These are phyloP conservation scores for Spongiforma sp. DNA, from an alignment of 1,284 basidiomycete species.

Conservation along the genomic window DNA sequence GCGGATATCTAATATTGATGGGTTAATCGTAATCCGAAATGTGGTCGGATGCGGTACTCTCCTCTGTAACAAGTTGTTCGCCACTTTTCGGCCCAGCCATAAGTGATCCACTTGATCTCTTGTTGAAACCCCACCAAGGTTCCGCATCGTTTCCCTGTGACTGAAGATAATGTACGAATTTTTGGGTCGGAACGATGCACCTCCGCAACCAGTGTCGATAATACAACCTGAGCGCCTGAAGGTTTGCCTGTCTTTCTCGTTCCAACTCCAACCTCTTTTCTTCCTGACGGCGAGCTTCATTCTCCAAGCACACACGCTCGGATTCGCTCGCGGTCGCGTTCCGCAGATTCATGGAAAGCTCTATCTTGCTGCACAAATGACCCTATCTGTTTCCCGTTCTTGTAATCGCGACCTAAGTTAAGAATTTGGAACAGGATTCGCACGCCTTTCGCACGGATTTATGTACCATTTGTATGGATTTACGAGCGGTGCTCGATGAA, in stretches of 20 bases:
- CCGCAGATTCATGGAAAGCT: constrained; percentile 71
- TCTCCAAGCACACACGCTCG: constrained; percentile 40
- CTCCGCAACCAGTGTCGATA: constrained; percentile 59
- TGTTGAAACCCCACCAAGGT: constrained; percentile 74
- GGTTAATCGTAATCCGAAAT: constrained; percentile 51
- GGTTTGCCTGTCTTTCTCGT: constrained; percentile 35
- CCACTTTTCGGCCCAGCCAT: constrained; percentile 60
- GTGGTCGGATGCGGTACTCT: constrained; percentile 11
- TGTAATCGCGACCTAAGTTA: constrained; percentile 57
- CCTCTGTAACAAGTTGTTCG: constrained; percentile 76
- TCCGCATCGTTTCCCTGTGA: constrained; percentile 36
- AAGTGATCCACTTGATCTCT: constrained; percentile 59
- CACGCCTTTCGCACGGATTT: too few relatives aligned
- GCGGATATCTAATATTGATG: not conserved
- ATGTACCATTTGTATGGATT: too few relatives aligned
- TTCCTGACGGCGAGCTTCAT: constrained; percentile 33
- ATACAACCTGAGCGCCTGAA: constrained; percentile 41
- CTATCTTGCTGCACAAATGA: constrained; percentile 81
- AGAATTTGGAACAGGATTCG: too few relatives aligned
- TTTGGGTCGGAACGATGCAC: constrained; percentile 41
- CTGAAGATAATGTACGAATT: constrained; percentile 47
- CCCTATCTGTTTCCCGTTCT: constrained; percentile 67
- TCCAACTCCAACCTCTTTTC: constrained; percentile 39
- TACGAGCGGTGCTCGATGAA: too few relatives aligned
- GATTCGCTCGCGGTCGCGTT: constrained; percentile 75